Base-by-base conservation (phyloP, 805 yeast genomes). In the Ascoidea asiatica region DNA sequence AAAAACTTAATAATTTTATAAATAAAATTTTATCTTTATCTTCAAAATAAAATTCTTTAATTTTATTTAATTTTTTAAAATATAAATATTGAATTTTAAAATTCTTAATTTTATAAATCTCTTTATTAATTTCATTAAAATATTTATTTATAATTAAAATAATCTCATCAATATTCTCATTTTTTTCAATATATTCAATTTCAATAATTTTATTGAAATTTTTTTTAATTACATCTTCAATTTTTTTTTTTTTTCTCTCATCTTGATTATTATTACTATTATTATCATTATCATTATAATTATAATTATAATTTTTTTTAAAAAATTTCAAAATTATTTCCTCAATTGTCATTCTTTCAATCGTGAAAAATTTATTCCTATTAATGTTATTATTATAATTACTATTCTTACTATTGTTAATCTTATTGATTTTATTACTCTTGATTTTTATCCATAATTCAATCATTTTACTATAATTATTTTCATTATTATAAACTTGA, bases 401-500 rank as follows among this genome's bases (percentile, higher is more conserved):
- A 57, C 52, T 2, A 44, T 46, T 8, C 50, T 46, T 19, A 54
- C 45, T 5, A 43, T 44, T 4, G 7, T 37, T 48, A 56, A 47
- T 19, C 55, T 58, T 19, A 45, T 52, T n/a, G 52, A 18, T 4
- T 46, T 45, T 37, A 45, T 45, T 45, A 46, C 40, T 20, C 64
- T 49, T 17, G 53, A 48, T 36, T 40, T 50, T 48, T 1, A 76
- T 48, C 79, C 85, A 75, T 1, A 76, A 62, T 42, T 72, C 70
- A 38, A 82, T 57, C 0, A 80, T 70, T 46, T 78, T 70, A 2
- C 75, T 60, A 47, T 65, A 73, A 43, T 64, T 69, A 18, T 72
- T 69, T 47, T 79, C 80, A 1, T 72, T 58, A 38, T 72, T 60
- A 54, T 79, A 82, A 3, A 84, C 52, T 42, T 70, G 65, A 46